These are phyloP conservation scores for Aspergillus versicolor DNA, from an alignment of 2,329 filamentous ascomycete species.

Conservation along the genomic window DNA sequence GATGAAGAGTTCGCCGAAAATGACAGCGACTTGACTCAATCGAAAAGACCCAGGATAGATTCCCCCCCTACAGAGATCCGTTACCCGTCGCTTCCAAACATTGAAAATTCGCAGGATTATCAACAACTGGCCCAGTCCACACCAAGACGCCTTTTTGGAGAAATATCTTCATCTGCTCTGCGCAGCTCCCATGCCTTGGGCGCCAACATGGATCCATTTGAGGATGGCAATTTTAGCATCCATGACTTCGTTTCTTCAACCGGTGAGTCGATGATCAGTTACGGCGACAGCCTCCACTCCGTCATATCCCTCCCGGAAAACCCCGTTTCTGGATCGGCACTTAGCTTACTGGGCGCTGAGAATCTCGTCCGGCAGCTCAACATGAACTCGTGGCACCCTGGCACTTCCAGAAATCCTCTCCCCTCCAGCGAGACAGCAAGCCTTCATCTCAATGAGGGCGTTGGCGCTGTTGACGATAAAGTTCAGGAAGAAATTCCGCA, in stretches of 20 bases:
- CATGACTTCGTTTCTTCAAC: conserved; percentile 41
- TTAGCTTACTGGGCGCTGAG: conserved; percentile 50
- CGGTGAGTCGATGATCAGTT: conserved; percentile 40
- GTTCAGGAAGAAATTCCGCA: conserved; percentile 12
- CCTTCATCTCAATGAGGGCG: conserved; percentile 32
- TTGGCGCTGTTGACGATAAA: conserved; percentile 24
- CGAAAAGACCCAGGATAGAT: conserved; percentile 37
- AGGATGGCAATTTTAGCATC: conserved; percentile 35
- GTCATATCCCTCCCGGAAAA: conserved; percentile 38
- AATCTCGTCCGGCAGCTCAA: conserved; percentile 48
- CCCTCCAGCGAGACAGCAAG: conserved; percentile 32
- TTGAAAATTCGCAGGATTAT: conserved; percentile 35
- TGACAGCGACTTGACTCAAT: conserved; percentile 34
- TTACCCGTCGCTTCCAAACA: conserved; percentile 45
- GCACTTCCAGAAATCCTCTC: conserved; percentile 28
- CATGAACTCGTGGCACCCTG: conserved; percentile 45
- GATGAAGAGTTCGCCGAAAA: conserved; percentile 34
- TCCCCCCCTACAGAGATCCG: conserved; percentile 31
- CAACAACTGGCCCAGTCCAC: conserved; percentile 26
- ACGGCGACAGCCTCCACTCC: conserved; percentile 37
- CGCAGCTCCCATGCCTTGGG: conserved; percentile 53
- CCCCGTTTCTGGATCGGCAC: conserved; percentile 38
- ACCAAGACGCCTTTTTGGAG: conserved; percentile 58
- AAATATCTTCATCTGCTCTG: conserved; percentile 58
- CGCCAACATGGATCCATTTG: conserved; percentile 27